Conservation (phyloP, 2,329 filamentous ascomycete genomes). For the Thielaviopsis ethacetica region DNA sequence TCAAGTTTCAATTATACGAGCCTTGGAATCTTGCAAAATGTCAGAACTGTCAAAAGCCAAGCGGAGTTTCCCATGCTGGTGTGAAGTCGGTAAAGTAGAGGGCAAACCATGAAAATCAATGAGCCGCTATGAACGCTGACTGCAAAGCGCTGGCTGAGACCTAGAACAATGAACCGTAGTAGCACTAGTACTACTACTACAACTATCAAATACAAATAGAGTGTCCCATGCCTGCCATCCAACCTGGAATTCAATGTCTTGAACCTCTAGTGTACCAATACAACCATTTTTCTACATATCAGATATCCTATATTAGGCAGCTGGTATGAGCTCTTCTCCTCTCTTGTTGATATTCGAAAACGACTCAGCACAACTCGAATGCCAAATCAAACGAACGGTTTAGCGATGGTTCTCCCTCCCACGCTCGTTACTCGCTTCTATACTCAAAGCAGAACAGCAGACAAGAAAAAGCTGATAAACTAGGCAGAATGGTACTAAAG, state of each 20-base stretch:
- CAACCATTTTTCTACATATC: not conserved
- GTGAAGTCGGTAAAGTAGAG: not conserved
- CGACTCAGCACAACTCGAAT: too few species aligned
- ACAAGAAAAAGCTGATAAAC: too few species aligned
- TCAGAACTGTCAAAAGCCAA: not conserved
- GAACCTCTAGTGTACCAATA: not conserved
- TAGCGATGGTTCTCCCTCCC: too few species aligned
- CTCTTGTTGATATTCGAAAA: too few species aligned
- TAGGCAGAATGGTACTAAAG: too few species aligned
- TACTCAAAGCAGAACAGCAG: too few species aligned
- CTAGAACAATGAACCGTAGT: too few species aligned
- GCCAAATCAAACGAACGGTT: too few species aligned
- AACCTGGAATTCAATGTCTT: not conserved
- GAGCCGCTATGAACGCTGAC: not conserved
- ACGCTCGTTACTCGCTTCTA: too few species aligned
- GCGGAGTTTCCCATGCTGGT: not conserved
- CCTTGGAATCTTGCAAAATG: not conserved
- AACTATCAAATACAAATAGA: not conserved
- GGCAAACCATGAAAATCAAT: not conserved
- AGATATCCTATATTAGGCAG: not conserved
- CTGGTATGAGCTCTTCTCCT: too few species aligned
- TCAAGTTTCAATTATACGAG: not conserved
- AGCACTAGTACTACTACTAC: too few species aligned
- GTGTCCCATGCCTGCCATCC: not conserved
- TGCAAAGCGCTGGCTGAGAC: not conserved